A percentile compares a stretch with the other conserved stretches of the same genome.
phyloP scores from a whole-genome alignment of 1,139 yeast species.

The Geotrichum fermentans region DNA sequence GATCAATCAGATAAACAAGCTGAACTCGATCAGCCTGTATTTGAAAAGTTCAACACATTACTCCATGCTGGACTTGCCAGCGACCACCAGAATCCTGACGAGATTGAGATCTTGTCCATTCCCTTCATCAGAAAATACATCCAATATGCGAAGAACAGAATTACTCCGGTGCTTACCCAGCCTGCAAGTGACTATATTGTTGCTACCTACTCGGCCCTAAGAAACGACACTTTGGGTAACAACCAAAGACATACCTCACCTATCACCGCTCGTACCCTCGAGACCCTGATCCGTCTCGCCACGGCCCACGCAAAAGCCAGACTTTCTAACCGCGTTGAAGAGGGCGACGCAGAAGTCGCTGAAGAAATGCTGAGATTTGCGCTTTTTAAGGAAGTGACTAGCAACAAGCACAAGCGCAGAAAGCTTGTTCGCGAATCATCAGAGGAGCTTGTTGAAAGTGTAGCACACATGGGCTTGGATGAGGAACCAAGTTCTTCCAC shows the following conservation, averaged over 20 bases:
- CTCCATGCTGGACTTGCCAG: conserved; percentile 74
- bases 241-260: conserved; percentile 86
- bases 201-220: conserved; percentile 67
- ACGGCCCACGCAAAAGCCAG: conserved; percentile 97
- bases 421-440: conserved; percentile 23
- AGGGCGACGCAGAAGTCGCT: conserved; percentile 80
- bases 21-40: conserved; percentile 54
- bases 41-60: conserved; percentile 76
- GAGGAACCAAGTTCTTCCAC: conserved; percentile 15
- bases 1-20: conserved; percentile 46
- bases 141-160: conserved; percentile 88
- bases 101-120: conserved; percentile 67
- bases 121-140: conserved; percentile 87
- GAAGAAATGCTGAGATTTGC: conserved; percentile 82
- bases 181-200: conserved; percentile 81
- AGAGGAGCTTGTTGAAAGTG: conserved; percentile 23
- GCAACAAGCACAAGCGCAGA: conserved; percentile 35
- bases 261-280: conserved; percentile 95
- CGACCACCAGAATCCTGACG: conserved; percentile 33
- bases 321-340: conserved; percentile 67
- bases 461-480: conserved; percentile 23
- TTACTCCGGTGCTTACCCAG: conserved; percentile 73
- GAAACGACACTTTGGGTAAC: conserved; percentile 72
- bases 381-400: conserved; percentile 64
- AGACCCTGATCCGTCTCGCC: conserved; percentile 88